phyloP scores from a whole-genome alignment of 345 rosid species.

The Brassica napus region DNA sequence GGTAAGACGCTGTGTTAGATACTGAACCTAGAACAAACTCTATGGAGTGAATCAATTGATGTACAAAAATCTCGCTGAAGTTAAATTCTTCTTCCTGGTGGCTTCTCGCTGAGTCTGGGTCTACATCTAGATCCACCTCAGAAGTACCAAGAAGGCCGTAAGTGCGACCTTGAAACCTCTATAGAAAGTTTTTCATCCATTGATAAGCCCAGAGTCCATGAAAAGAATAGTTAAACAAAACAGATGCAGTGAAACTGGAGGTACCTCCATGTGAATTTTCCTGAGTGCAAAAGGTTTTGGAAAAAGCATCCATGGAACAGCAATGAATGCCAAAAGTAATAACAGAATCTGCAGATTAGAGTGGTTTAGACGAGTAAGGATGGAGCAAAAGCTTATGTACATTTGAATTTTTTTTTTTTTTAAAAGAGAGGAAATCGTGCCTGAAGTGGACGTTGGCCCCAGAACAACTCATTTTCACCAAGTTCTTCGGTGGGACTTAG shows the following conservation, averaged over 20 bases:
- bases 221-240: neutral
- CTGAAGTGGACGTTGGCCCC: slow-evolving; percentile 98
- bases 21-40: slow-evolving; percentile 96
- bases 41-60: slow-evolving; percentile 98
- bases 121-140: slow-evolving; percentile 73
- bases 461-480: slow-evolving; percentile 84
- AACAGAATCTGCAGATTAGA: slow-evolving; percentile 62
- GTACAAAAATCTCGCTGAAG: slow-evolving; percentile 97
- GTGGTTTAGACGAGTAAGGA: slow-evolving; percentile 25
- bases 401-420: neutral
- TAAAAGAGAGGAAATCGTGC: slow-evolving; percentile 38
- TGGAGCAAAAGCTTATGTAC: slow-evolving; percentile 15
- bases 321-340: slow-evolving; percentile 73
- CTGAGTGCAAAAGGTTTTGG: slow-evolving; percentile 92
- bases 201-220: neutral
- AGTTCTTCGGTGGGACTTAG: slow-evolving; percentile 91
- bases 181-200: neutral
- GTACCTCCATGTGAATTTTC: slow-evolving; percentile 81
- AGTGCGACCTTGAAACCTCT: slow-evolving; percentile 95
- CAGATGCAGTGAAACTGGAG: slow-evolving; percentile 10
- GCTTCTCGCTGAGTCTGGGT: slow-evolving; percentile 72
- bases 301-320: slow-evolving; percentile 98
- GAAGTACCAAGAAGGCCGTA: slow-evolving; percentile 85
- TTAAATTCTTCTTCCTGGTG: slow-evolving; percentile 82
- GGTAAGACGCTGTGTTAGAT: slow-evolving; percentile 97